phyloP scores from a whole-genome alignment of 2,329 filamentous ascomycete genomes.

The Colletotrichum abscissum region DNA sequence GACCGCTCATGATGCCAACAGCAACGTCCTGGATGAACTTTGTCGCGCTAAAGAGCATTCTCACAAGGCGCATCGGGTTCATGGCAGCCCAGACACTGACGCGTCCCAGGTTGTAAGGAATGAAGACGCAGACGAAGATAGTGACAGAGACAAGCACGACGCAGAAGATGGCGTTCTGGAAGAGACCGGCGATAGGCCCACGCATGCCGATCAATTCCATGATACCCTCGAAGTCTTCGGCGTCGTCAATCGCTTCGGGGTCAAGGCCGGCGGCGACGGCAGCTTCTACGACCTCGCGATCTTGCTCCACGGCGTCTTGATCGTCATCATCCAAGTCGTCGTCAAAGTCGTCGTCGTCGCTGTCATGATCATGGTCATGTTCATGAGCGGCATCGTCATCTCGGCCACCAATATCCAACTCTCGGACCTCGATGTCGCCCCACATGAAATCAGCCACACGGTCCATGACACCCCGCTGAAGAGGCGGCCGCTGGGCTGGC shows the following conservation, averaged over 20 bases:
- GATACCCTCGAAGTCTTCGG: constrained; percentile 95
- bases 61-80: constrained; percentile 81
- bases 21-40: constrained; percentile 82
- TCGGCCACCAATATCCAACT: constrained; percentile 39
- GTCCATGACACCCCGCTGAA: constrained; percentile 51
- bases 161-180: constrained; percentile 97
- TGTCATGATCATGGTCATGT: constrained; percentile 50
- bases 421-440: constrained; percentile 61
- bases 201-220: constrained; percentile 97
- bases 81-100: constrained; percentile 82
- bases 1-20: constrained; percentile 67
- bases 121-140: constrained; percentile 85
- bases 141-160: constrained; percentile 89
- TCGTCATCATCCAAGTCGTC: constrained; percentile 46
- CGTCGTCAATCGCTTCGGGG: constrained; percentile 81
- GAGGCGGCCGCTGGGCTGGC: constrained; percentile 31
- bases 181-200: constrained; percentile 86
- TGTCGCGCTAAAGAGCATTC: constrained; percentile 77
- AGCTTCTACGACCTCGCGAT: constrained; percentile 71
- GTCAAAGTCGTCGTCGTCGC: constrained; percentile 55
- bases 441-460: constrained; percentile 71
- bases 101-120: constrained; percentile 93
- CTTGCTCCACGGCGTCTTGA: constrained; percentile 51
- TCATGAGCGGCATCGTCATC: constrained; percentile 63
- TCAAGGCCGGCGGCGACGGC: constrained; percentile 78